phyloP scores from a whole-genome alignment of 495 filamentous ascomycete species.

The Neurospora sp. region DNA sequence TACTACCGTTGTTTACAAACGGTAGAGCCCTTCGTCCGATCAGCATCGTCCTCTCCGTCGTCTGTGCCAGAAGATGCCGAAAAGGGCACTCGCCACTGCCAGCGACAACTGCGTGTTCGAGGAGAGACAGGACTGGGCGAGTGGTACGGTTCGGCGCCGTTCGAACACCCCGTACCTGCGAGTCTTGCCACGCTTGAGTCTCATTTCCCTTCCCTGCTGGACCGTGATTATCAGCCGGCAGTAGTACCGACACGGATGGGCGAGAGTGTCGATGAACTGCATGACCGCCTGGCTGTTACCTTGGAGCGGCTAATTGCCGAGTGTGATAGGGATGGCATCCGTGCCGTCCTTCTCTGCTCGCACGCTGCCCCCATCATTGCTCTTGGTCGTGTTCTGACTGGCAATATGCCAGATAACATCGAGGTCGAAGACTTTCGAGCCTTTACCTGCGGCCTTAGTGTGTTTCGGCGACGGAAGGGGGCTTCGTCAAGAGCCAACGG shows the following conservation, averaged over 20 bases:
- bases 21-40: slow-evolving; percentile 56
- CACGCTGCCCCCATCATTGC: slow-evolving; percentile 86
- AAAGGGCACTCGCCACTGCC: neutral
- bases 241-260: slow-evolving; percentile 60
- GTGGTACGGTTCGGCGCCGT: slow-evolving; percentile 77
- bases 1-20: slow-evolving; percentile 94
- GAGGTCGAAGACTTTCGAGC: slow-evolving; percentile 70
- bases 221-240: slow-evolving; percentile 43
- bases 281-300: slow-evolving; percentile 66
- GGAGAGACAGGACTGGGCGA: slow-evolving; percentile 76
- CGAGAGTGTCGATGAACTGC: slow-evolving; percentile 67
- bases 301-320: slow-evolving; percentile 60
- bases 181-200: slow-evolving; percentile 42
- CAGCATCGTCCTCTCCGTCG: slow-evolving; percentile 28
- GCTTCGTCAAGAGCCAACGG: neutral
- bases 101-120: slow-evolving; percentile 32
- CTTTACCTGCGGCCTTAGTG: slow-evolving; percentile 75
- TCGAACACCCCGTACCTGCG: slow-evolving; percentile 76
- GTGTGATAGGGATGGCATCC: slow-evolving; percentile 53
- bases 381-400: slow-evolving; percentile 71
- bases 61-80: neutral
- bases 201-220: slow-evolving; percentile 54
- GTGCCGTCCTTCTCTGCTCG: slow-evolving; percentile 70
- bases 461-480: slow-evolving; percentile 26
- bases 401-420: slow-evolving; percentile 56